These are phyloP conservation scores for Fusarium graminum DNA, from an alignment of 2,329 filamentous ascomycete genomes.

Conservation along the genomic window DNA sequence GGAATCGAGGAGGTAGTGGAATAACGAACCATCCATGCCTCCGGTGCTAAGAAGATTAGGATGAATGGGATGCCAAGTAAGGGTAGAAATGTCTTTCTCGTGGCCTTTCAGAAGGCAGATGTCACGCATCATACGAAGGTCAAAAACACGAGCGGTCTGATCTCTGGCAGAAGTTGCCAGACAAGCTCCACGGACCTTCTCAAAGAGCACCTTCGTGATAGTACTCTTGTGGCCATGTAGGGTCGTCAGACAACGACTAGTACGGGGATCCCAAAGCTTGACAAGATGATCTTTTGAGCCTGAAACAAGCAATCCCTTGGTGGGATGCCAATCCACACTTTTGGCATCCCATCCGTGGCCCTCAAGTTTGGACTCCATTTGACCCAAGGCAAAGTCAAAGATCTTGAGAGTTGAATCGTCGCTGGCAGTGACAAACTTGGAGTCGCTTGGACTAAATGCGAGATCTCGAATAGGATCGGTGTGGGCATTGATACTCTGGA, in stretches of 20 bases:
- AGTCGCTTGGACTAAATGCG: conserved; percentile 92
- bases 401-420: conserved; percentile 96
- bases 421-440: conserved; percentile 95
- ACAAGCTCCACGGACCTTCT: conserved; percentile 84
- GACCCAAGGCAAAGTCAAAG: conserved; percentile 91
- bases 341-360: conserved; percentile 99
- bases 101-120: conserved; percentile 93
- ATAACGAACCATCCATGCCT: conserved; percentile 87
- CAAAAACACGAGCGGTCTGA: conserved; percentile 92
- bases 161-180: conserved; percentile 94
- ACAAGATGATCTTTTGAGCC: conserved; percentile 98
- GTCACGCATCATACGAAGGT: conserved; percentile 98
- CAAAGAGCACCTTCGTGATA: conserved; percentile 92
- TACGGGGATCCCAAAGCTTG: conserved; percentile 98
- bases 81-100: conserved; percentile 93
- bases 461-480: conserved; percentile 90
- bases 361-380: conserved; percentile 84
- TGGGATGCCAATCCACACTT: conserved; percentile 96
- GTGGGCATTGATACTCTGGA: conserved; percentile 93
- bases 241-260: conserved; percentile 88
- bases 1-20: conserved; percentile 96
- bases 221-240: conserved; percentile 98
- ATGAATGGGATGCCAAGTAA: conserved; percentile 95
- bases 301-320: conserved; percentile 92
- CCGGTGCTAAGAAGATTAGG: conserved; percentile 90